Percentiles rank a stretch among this genome's conserved stretches.
Conservation (phyloP, 1,284 basidiomycete species). For the Apiotrichum sp. region DNA sequence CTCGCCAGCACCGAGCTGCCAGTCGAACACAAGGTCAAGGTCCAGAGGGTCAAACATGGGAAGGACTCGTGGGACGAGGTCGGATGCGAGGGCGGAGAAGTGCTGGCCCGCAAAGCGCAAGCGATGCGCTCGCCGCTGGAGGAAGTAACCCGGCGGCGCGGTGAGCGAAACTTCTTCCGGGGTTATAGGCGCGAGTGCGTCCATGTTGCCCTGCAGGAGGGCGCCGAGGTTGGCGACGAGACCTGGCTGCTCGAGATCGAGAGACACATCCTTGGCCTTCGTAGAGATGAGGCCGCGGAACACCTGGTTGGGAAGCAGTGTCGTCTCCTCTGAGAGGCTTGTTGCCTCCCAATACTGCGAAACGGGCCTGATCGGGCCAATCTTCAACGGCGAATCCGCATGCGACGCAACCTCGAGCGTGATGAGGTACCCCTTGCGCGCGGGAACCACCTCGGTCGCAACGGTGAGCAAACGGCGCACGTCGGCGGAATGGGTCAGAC, state of each 20-base stretch:
- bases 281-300: constrained; percentile 17
- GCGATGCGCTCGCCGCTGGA: constrained; percentile 27
- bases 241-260: constrained; percentile 21
- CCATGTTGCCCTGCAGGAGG: constrained; percentile 24
- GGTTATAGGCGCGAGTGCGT: constrained; percentile 2
- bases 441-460: constrained; percentile 1
- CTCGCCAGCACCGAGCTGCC: constrained; percentile 51
- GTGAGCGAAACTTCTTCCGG: background rate
- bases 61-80: constrained; percentile 58
- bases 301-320: constrained; percentile 31
- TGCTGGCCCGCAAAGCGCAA: constrained; percentile 40
- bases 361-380: background rate
- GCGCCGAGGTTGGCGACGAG: constrained; percentile 25
- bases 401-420: constrained; percentile 7
- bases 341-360: constrained; percentile 10
- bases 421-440: constrained; percentile 9
- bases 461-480: constrained; percentile 15
- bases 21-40: constrained; percentile 67
- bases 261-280: background rate
- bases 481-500: constrained; percentile 14
- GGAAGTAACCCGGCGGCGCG: constrained; percentile 14
- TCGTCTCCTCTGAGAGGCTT: background rate
- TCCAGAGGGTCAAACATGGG: constrained; percentile 68
- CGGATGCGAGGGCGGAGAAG: constrained; percentile 60
- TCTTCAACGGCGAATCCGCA: constrained; percentile 7